Evolutionary conservation across 2,329 filamentous ascomycete species (phyloP), one percentile per base, ranked within the genome.

Genomic region (Ilyonectria sp.): DNA sequence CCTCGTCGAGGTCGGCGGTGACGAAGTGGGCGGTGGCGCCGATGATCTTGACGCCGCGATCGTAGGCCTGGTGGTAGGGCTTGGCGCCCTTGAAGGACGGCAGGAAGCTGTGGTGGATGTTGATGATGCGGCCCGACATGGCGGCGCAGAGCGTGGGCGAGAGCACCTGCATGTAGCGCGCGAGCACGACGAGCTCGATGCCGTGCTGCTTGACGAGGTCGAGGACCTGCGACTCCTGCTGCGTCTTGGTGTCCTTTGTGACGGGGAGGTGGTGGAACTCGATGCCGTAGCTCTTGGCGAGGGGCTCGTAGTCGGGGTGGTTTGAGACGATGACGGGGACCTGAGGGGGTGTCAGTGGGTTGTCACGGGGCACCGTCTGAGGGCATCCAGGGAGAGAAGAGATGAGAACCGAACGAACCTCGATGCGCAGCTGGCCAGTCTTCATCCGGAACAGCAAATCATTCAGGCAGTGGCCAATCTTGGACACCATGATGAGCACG

Each of bases 91-190:
- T 96, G 89, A 96, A 96, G 10, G 88, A 91, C 0, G 93, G 93
- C 86, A 96, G 80, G 88, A 96, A 96, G 73, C 89, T 92, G 84
- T 96, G 93, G 83, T 96, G 93, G 81, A 96, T 95, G 84, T 96
- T 96, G 91, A 96, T 95, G 83, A 96, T 96, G 79, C 90, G 91
- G 65, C 93, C 93, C 57, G 90, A 92, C 93, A 96, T 95, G 75
- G 89, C 92, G 65, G 86, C 83, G 83, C 93, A 96, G 46, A 96
- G 85, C 9, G 82, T 88, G 0, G 93, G 93, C 23, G 90, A 93
- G 11, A 96, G 86, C 35, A 96, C 92, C 83, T 96, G 93, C 93
- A 96, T 96, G 83, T 96, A 96, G 67, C 93, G 90, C 7, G 93
- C 93, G 53, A 96, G 85, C 1, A 96, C 93, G 60, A 96, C 88